Evolutionary conservation across 2,329 filamentous ascomycete species (phyloP).

Genomic region (Botrytis paeoniae): DNA sequence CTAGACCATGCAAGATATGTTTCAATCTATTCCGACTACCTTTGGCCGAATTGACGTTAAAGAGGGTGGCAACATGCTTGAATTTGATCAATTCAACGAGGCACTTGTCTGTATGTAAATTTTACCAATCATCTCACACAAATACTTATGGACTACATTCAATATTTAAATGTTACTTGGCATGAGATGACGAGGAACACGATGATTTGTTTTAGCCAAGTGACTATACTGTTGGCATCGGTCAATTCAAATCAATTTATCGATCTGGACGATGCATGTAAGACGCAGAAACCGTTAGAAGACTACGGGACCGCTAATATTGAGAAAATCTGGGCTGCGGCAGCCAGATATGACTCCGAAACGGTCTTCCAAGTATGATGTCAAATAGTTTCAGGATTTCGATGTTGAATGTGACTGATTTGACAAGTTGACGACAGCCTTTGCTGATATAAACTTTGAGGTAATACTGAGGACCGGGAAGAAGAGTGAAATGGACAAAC

Average conservation of each 20-base stretch:
- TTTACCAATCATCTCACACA: neutral
- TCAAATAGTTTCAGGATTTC: neutral
- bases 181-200: neutral
- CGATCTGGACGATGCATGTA: neutral
- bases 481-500: neutral
- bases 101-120: neutral
- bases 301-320: neutral
- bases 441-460: neutral
- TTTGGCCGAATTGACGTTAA: neutral
- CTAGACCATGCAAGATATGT: neutral
- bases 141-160: neutral
- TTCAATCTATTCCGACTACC: neutral
- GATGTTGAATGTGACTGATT: neutral
- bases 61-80: neutral
- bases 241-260: neutral
- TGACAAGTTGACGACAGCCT: neutral
- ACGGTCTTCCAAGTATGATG: neutral
- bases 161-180: neutral
- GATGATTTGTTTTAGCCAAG: constrained; percentile 1
- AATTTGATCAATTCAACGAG: neutral
- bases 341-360: neutral
- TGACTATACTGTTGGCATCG: neutral
- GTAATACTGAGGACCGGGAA: neutral
- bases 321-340: neutral
- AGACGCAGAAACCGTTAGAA: neutral